phyloP scores from a whole-genome alignment of 495 filamentous ascomycete genomes.

The Extremus antarcticus region DNA sequence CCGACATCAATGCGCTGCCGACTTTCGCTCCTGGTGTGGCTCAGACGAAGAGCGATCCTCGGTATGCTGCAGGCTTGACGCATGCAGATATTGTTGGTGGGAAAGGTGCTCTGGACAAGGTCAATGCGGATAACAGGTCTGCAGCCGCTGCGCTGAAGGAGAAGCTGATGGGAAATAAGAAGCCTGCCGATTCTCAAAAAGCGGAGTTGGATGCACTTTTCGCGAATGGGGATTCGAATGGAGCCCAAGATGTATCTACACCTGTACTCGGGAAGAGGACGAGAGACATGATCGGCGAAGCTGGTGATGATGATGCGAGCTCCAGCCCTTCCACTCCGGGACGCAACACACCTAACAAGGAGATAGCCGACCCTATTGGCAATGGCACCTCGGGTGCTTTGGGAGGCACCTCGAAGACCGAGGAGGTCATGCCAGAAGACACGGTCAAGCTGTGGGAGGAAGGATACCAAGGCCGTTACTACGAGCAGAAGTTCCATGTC shows the following conservation, averaged over 20 bases:
- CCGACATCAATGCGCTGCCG: conserved; percentile 21
- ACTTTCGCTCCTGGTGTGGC: conserved; percentile 20
- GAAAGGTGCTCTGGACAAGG: conserved; percentile 45
- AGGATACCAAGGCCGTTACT: conserved; percentile 91
- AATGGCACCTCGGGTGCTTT: conserved; percentile 14
- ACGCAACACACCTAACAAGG: conserved; percentile 40
- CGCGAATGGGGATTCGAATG: conserved; percentile 2
- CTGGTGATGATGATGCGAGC: conserved; percentile 9
- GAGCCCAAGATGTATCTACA: neutral
- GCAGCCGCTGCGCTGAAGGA: conserved; percentile 83
- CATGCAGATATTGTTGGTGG: conserved; percentile 19
- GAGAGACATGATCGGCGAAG: conserved; percentile 18
- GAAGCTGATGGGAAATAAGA: conserved; percentile 50
- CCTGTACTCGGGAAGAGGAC: conserved; percentile 16
- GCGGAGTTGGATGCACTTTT: conserved; percentile 15
- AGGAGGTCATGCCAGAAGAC: conserved; percentile 58
- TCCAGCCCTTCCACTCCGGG: conserved; percentile 41
- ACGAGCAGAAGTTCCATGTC: conserved; percentile 93
- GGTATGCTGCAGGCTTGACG: conserved; percentile 8
- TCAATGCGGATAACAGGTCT: conserved; percentile 85
- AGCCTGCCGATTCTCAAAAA: conserved; percentile 14
- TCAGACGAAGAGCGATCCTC: conserved; percentile 15
- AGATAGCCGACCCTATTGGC: conserved; percentile 15
- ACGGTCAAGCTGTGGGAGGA: conserved; percentile 88
- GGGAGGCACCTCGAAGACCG: conserved; percentile 13